phyloP scores from a whole-genome alignment of 352 stramenopile species.

The Phytophthora multivora region DNA sequence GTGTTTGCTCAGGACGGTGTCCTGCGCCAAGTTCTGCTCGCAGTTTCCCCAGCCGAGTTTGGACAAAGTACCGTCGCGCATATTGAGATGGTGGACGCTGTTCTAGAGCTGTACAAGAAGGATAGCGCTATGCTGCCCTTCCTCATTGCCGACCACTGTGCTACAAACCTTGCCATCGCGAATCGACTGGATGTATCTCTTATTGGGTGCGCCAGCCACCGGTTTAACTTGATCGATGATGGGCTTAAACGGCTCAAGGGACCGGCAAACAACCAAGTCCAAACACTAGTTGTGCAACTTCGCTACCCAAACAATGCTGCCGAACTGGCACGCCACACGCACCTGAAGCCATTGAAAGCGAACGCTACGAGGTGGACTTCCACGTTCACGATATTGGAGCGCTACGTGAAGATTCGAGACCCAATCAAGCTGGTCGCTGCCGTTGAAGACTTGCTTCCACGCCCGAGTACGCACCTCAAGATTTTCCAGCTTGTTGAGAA shows the following conservation, averaged over 20 bases:
- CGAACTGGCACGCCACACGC: not conserved
- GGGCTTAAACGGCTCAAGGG: too few species aligned
- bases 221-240: constrained; percentile 6
- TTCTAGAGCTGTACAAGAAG: not conserved
- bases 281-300: not conserved
- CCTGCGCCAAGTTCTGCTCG: not conserved
- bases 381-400: not conserved
- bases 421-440: constrained; percentile 5
- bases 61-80: constrained; percentile 3
- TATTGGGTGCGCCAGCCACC: constrained; percentile 6
- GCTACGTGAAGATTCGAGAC: constrained; percentile 5
- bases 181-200: not conserved
- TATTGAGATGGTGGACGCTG: constrained; percentile 2
- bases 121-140: not conserved
- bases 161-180: constrained; percentile 2
- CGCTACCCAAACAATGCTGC: not conserved
- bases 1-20: not conserved
- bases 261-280: not conserved
- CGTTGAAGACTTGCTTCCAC: constrained; percentile 6
- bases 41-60: not conserved
- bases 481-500: not conserved
- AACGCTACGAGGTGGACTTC: not conserved
- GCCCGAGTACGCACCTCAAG: not conserved
- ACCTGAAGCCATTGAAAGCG: not conserved
- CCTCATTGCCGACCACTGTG: constrained; percentile 5